Percentiles rank a stretch among this genome's conserved stretches.
Evolutionary conservation across 179 eudicot species (phyloP).

Genomic region (Spergularia azorica): DNA sequence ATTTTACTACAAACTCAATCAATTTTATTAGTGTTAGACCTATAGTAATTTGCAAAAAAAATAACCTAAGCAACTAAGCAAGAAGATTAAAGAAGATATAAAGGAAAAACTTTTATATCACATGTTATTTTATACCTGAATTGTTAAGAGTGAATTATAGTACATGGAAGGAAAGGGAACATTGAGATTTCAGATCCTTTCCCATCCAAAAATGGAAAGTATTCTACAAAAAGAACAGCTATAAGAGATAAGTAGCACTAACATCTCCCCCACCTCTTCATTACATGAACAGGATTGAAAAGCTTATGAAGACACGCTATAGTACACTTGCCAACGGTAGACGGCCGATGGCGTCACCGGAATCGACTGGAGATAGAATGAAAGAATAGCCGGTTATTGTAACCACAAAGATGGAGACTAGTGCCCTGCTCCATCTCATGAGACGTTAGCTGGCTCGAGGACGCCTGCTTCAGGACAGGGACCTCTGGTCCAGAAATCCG

Average conservation of each 20-base stretch:
- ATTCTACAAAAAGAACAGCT: slow-evolving; percentile 13
- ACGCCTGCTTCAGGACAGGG: too few relatives aligned
- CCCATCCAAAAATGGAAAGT: slow-evolving; percentile 19
- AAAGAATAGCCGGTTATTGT: slow-evolving; percentile 29
- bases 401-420: slow-evolving; percentile 22
- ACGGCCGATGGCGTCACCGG: slow-evolving; percentile 15
- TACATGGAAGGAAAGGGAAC: not conserved
- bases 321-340: slow-evolving; percentile 26
- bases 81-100: too few relatives aligned
- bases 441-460: not conserved
- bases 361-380: slow-evolving; percentile 25
- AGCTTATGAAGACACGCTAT: slow-evolving; percentile 18
- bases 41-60: too few relatives aligned
- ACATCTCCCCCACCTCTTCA: too few relatives aligned
- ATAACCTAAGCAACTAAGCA: too few relatives aligned
- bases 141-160: not conserved
- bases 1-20: too few relatives aligned
- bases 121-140: not conserved
- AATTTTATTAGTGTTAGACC: too few relatives aligned
- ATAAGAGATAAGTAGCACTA: too few relatives aligned
- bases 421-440: slow-evolving; percentile 19
- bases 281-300: too few relatives aligned
- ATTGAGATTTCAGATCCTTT: not conserved
- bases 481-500: too few relatives aligned
- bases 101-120: not conserved